Base-by-base conservation (phyloP, 2,329 filamentous ascomycete genomes). In the Ascochyta koolunga region DNA sequence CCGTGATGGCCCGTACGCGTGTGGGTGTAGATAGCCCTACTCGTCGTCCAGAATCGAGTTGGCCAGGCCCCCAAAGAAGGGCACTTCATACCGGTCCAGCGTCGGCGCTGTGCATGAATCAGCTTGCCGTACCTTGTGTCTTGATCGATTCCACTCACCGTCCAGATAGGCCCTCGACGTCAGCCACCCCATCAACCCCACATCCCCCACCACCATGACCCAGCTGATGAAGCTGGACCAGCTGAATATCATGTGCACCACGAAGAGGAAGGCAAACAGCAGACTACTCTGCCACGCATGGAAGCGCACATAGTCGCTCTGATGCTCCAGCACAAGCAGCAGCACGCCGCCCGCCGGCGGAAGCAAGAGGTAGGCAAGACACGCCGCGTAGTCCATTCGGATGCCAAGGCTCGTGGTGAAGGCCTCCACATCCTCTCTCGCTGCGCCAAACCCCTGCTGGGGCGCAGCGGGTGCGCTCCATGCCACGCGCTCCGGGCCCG, bases 281-380 rank as follows among this genome's bases (percentile, higher is more conserved):
- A 96, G 80, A 60, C 89, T 88, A 6, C 89, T 90, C 77, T 99
- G 95, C 93, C 95, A 99, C 7, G 95, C 95, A 75, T 99, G 95
- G 66, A 98, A 98, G 60, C 95, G 85, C 52, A 99, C 95, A 76
- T 96, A 99, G 77, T 99, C 95, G 71, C 92, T 97, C 80, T 96
- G 95, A 70, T 93, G 86, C 82, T 99, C 95, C 59, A 93, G 73
- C 38, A 98, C 84, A 62, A 99, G 77, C 65, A 99, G 77, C 62
- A 96, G 74, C 22, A 97, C 90, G 3, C 89, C 90, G 2, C 93
- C 95, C 0, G 93, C 82, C 1, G 95, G 95, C 58, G 95, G 95
- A 13, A 96, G 78, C 43, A 89, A 80, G 58, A 97, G 72, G 74
- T 99, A 99, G 46, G 95, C 93, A 69, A 97, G 77, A 71, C 89